Evolutionary conservation across 306 rosid species (phyloP).

Genomic region (Lathyrus aphaca): DNA sequence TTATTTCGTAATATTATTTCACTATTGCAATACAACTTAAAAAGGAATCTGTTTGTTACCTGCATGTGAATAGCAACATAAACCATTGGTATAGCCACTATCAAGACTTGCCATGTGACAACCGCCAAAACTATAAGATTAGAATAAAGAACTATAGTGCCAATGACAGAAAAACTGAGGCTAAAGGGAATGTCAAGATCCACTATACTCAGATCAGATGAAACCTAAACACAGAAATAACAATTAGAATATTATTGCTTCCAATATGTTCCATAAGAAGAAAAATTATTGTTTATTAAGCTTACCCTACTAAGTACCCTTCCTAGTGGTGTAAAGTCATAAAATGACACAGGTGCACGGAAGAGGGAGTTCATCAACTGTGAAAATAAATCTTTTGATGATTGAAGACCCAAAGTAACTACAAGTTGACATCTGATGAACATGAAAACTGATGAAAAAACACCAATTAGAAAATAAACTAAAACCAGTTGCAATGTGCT

Average conservation of each 20-base stretch:
- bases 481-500: too few species aligned
- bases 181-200: slow-evolving; percentile 25
- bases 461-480: slow-evolving; percentile 47
- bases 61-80: slow-evolving; percentile 46
- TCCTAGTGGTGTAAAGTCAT: slow-evolving; percentile 71
- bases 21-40: neutral
- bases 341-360: slow-evolving; percentile 59
- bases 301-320: slow-evolving; percentile 68
- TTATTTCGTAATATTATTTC: neutral
- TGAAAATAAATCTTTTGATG: slow-evolving; percentile 45
- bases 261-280: neutral
- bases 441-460: slow-evolving; percentile 32
- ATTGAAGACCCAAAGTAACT: slow-evolving; percentile 1
- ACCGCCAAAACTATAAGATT: slow-evolving; percentile 47
- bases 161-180: slow-evolving; percentile 32
- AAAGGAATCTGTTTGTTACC: slow-evolving; percentile 41
- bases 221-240: slow-evolving; percentile 44
- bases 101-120: slow-evolving; percentile 59
- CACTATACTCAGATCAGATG: slow-evolving; percentile 50
- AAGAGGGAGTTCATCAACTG: slow-evolving; percentile 59
- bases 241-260: slow-evolving; percentile 1
- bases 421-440: slow-evolving; percentile 38
- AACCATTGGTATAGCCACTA: slow-evolving; percentile 50
- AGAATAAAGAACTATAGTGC: slow-evolving; percentile 26
- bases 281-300: neutral